Conservation (phyloP, 2,329 filamentous ascomycete genomes). For the Aureobasidium sp. region DNA sequence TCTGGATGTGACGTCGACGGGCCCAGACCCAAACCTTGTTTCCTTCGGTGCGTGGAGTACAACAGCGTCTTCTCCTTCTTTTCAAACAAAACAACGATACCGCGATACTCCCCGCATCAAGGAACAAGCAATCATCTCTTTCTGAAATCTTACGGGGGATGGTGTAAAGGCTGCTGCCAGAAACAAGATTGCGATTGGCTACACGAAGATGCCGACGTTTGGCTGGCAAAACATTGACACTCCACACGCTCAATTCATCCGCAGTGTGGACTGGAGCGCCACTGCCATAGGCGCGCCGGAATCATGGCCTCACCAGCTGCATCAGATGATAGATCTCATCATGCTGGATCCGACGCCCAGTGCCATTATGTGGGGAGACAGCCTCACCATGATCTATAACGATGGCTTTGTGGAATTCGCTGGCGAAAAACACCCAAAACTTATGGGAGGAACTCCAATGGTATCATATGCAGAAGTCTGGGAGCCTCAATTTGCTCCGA, state of each 20-base stretch:
- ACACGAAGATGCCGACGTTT: background rate
- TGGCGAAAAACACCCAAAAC: conserved; percentile 23
- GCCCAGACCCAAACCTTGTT: conserved; percentile 4
- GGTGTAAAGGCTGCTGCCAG: background rate
- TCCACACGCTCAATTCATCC: conserved; percentile 10
- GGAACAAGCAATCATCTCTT: background rate
- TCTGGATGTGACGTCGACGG: background rate
- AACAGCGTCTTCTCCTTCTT: background rate
- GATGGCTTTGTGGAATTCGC: conserved; percentile 29
- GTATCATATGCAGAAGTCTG: conserved; percentile 8
- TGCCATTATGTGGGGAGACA: conserved; percentile 26
- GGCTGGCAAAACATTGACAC: background rate
- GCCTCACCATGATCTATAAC: conserved; percentile 32
- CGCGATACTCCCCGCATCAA: background rate
- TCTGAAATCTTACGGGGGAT: background rate
- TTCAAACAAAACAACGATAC: background rate
- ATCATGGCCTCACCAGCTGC: conserved; percentile 23
- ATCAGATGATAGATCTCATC: conserved; percentile 22
- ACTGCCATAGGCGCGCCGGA: conserved; percentile 26
- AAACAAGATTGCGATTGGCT: background rate
- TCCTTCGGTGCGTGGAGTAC: background rate
- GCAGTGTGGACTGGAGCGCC: conserved; percentile 24
- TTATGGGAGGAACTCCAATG: conserved; percentile 17
- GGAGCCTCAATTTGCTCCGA: conserved; percentile 9
- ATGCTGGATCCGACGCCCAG: conserved; percentile 27